These are phyloP conservation scores for Nymphaea colorata DNA, from an alignment of 164 flowering plant species.

Conservation along the genomic window DNA sequence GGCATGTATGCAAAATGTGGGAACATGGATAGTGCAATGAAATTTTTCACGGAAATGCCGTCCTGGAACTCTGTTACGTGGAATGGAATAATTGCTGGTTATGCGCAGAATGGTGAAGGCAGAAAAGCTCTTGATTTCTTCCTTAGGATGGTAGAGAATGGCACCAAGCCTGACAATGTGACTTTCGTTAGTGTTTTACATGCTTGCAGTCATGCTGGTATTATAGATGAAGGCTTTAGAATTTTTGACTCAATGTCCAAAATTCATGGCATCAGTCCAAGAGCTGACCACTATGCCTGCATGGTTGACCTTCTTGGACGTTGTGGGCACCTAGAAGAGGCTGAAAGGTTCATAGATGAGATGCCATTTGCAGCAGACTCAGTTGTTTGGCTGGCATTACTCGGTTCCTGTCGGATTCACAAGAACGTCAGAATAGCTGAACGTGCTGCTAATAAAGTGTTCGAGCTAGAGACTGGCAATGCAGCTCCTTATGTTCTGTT, in stretches of 20 bases:
- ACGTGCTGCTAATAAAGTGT: constrained; percentile 45
- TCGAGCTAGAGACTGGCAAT: constrained; percentile 57
- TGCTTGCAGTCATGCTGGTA: constrained; percentile 68
- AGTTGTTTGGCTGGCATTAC: constrained; percentile 81
- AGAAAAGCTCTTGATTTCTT: constrained; percentile 54
- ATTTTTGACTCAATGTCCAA: constrained; percentile 49
- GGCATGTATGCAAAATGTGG: constrained; percentile 85
- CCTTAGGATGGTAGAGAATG: constrained; percentile 33
- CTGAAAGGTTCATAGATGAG: constrained; percentile 41
- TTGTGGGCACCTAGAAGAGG: constrained; percentile 60
- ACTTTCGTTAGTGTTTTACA: constrained; percentile 64
- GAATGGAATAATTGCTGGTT: constrained; percentile 81
- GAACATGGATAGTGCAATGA: constrained; percentile 33
- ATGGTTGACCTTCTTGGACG: constrained; percentile 79
- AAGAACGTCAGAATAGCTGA: constrained; percentile 61
- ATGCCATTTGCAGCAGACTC: constrained; percentile 72
- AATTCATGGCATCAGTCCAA: constrained; percentile 39
- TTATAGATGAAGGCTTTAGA: constrained; percentile 40
- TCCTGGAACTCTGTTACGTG: constrained; percentile 43
- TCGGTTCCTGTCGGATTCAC: constrained; percentile 69
- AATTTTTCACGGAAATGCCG: constrained; percentile 38
- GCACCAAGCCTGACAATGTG: constrained; percentile 40
- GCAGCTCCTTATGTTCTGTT: constrained; percentile 41
- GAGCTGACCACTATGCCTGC: constrained; percentile 81
- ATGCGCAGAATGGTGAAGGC: constrained; percentile 65